Evolutionary conservation across 257 asterid genomes (phyloP).

Genomic region (Solanum chaucha): DNA sequence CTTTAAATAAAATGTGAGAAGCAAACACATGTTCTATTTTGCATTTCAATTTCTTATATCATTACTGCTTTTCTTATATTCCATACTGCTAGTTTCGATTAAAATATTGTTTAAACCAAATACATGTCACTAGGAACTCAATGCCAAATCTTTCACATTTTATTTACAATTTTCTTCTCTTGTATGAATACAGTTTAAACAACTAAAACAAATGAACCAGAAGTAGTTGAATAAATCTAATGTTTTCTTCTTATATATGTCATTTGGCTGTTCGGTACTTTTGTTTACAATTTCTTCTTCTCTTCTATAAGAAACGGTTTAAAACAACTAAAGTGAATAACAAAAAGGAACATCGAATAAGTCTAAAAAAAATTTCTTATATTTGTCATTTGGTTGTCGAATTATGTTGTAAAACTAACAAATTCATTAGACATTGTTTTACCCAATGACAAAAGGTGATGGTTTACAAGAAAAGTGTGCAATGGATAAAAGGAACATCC

Average conservation of each 20-base stretch:
- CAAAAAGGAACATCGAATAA: not conserved
- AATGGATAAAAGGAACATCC: not conserved
- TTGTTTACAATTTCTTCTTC: not conserved
- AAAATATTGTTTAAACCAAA: not conserved
- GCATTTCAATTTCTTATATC: not conserved
- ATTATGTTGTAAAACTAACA: not conserved
- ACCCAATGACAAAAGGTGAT: not conserved
- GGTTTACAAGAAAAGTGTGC: not conserved
- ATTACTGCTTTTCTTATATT: not conserved
- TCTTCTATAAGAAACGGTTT: not conserved
- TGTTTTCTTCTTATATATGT: not conserved
- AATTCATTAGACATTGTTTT: not conserved
- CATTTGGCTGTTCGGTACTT: not conserved
- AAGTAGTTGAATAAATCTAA: not conserved
- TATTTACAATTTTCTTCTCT: not conserved
- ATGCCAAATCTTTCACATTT: not conserved
- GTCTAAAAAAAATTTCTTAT: not conserved
- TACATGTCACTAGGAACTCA: not conserved
- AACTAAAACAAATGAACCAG: not conserved
- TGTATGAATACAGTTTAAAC: not conserved
- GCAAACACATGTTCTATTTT: not conserved
- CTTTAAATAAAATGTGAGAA: not conserved
- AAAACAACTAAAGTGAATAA: not conserved
- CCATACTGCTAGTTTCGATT: not conserved
- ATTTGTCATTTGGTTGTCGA: not conserved